Base-by-base conservation (phyloP, 371 early-diverging fungal genomes). In the Mortierella sp. region DNA sequence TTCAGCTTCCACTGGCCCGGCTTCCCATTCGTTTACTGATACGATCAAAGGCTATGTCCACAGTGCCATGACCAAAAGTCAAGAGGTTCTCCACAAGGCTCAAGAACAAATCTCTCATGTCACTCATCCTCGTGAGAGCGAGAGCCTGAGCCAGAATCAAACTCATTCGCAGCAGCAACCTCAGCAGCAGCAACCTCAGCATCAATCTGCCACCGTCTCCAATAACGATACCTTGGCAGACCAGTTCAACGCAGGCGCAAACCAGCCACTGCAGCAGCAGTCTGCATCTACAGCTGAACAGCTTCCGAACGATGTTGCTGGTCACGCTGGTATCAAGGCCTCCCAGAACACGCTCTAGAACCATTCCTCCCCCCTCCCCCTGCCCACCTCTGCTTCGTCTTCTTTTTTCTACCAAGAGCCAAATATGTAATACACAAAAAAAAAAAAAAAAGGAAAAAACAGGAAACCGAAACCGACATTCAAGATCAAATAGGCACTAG, bases 21-120 rank as follows among this genome's bases (percentile, higher is more conserved):
- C 56, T 70, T 44, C 58, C 0, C 53, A 48, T 19, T 76, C 77
- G n/a, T 0, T 72, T 26, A 58, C 68, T 2, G 68, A 64, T 11
- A 72, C 72, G 29, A 25, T 68, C 68, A 71, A 68, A 62, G 45
- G 29, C 1, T 76, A 76, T 53, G 45, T 48, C 46, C 43, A 68
- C 29, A 25, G 12, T 1, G 72, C 77, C 59, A 52, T 61, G 50
- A 44, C 72, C 51, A 76, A 61, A 62, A 68, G 71, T 37, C 71
- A 67, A 4, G 72, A 57, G 11, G 69, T 52, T 37, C 9, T 59
- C 46, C 65, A 71, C 29, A 60, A 60, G 50, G 68, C 61, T n/a
- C 68, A 71, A 1, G 72, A 71, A 21, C 63, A 76, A 55, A 7
- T 68, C 50, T 57, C 47, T 48, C 60, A 64, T 0, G 72, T 62